Evolutionary conservation across 2,329 filamentous ascomycete species (phyloP), one percentile per base, ranked within the genome.

Genomic region (Penicillium crustosum): DNA sequence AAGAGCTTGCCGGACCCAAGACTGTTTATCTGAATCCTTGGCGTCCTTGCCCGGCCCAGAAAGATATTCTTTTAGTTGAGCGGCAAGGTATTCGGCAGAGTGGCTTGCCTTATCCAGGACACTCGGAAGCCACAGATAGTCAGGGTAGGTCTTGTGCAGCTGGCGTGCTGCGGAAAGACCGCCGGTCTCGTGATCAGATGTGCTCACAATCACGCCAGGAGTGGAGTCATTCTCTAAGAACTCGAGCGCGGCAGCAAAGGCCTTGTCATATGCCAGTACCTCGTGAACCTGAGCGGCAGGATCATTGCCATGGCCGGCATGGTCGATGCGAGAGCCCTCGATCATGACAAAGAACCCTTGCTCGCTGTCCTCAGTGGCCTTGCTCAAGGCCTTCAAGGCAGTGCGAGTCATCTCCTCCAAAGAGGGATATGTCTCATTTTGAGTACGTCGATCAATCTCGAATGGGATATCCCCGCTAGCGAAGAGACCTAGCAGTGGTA

Each of bases 321-420:
- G 94, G 70, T 99, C 94, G 68, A 99, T 97, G 42, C 94, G 84
- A 68, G 91, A 96, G 5, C 93, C 94, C 76, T 99, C 94, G 60
- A 99, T 95, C 93, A 99, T 96, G 67, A 99, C 81, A 77, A 99
- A 99, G 81, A 97, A 99, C 5, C 94, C 94, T 75, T 95, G 87
- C 42, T 97, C 91, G 61, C 85, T 91, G 70, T 93, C 82, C 69
- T 85, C 82, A 0, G 94, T 97, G 0, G 93, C 94, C 58, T 87
- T 86, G 61, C 89, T 89, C 25, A 99, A 83, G 1, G 90, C 87
- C 15, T 83, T 85, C 61, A 99, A 80, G 1, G 94, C 93, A 17
- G 90, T 91, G 65, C 83, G 82, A 9, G 93, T 86, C 92, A 97
- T 97, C 76, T 97, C 93, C 71, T 90, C 89, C 41, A 99, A 80